Percentiles rank a stretch among this genome's conserved stretches.
These are phyloP conservation scores for Thermothielavioides terrestris DNA, from an alignment of 495 filamentous ascomycete species.

Conservation along the genomic window DNA sequence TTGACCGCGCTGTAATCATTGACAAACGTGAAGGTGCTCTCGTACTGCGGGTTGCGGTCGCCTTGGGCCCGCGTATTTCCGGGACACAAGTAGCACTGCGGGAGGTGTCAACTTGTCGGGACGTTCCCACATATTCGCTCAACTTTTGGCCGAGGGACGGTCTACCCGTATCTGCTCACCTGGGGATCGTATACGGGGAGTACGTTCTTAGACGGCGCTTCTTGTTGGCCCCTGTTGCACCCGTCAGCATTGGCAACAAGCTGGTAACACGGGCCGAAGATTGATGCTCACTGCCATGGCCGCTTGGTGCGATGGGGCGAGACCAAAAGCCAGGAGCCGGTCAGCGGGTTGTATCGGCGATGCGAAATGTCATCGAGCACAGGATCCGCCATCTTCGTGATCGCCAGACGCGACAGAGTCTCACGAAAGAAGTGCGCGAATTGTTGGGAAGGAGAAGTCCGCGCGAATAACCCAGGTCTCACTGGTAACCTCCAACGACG, in stretches of 20 bases:
- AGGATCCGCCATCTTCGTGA: conserved; percentile 46
- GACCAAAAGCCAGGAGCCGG: conserved; percentile 83
- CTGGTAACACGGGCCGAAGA: too few relatives aligned
- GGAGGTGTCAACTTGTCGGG: background rate
- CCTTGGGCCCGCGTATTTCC: conserved; percentile 88
- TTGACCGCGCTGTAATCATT: conserved; percentile 98
- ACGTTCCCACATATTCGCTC: too few relatives aligned
- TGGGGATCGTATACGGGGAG: conserved; percentile 74
- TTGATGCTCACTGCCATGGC: conserved; percentile 81
- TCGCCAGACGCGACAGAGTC: too few relatives aligned
- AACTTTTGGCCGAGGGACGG: too few relatives aligned
- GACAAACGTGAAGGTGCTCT: conserved; percentile 84
- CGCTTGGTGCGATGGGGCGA: conserved; percentile 94
- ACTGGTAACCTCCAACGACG: too few relatives aligned
- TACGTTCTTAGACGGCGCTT: conserved; percentile 65
- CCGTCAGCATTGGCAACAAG: background rate
- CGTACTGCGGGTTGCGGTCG: conserved; percentile 78
- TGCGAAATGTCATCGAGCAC: conserved; percentile 97
- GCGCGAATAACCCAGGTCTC: too few relatives aligned
- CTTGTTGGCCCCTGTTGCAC: conserved; percentile 73
- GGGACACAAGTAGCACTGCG: conserved; percentile 87
- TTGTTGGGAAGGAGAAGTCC: background rate
- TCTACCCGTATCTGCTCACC: conserved; percentile 34
- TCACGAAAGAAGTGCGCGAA: too few relatives aligned
- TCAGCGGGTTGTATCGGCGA: conserved; percentile 83